Base-by-base conservation (phyloP, 768 basidiomycete species). In the Krasilnikovozyma curviuscula region DNA sequence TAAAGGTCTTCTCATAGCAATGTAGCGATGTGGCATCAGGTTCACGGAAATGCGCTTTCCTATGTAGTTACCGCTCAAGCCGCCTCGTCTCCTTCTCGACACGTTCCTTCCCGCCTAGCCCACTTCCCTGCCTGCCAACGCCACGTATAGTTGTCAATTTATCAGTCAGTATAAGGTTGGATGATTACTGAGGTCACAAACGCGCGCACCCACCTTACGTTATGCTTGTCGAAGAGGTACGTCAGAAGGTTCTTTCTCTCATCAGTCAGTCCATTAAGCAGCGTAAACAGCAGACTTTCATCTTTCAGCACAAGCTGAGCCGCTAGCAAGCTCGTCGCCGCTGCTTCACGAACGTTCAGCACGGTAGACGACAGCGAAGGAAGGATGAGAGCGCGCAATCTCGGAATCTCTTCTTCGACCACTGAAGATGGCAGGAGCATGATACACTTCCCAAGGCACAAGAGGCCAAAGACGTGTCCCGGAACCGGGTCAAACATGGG, bases 171-270 rank as follows among this genome's bases (percentile, higher is more conserved):
- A 8, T n/a, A 34, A 24, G 5, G 49, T 35, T 29, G n/a, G 13
- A 4, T 7, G 21, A 3, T 16, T 10, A 21, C n/a, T 41, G n/a
- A 7, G 25, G 44, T 27, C 2, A 34, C 18, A 13, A 34, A 18
- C n/a, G 33, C 18, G 13, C 33, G 55, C 53, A 27, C n/a, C 33
- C 3, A 35, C 19, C 83, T 70, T 9, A 73, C 80, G 28, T 77
- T 77, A 57, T 85, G 81, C 62, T 85, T 86, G 62, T 85, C 83
- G 55, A 88, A 88, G 48, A 84, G 68, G 55, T 88, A 88, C 1
- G 84, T 83, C 41, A 88, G 68, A 16, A 86, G 68, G 59, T 88
- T 85, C 70, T 84, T 85, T 70, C 86, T 83, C 57, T 83, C 82
- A 52, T 83, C 79, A n/a, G 81, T 76, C 34, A 88, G 69, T 5